phyloP scores from a whole-genome alignment of 345 rosid genomes.

The Euphorbia lathyris region DNA sequence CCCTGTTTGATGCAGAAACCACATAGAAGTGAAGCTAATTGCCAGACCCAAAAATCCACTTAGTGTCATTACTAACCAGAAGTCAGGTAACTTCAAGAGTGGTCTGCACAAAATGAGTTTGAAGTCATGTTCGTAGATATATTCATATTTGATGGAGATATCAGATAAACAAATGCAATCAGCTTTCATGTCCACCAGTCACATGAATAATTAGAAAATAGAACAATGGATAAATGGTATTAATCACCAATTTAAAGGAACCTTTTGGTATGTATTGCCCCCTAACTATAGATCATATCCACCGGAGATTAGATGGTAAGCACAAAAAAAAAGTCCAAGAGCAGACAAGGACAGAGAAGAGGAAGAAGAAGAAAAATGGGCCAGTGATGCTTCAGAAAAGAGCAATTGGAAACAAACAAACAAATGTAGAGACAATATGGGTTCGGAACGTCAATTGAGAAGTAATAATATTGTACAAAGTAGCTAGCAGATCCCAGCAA shows the following conservation, averaged over 20 bases:
- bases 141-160: neutral
- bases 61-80: conserved; percentile 86
- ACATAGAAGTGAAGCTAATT: conserved; percentile 97
- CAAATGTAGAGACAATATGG: no score
- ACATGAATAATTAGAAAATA: neutral
- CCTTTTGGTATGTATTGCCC: no score
- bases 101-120: conserved; percentile 53
- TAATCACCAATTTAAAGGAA: neutral
- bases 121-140: neutral
- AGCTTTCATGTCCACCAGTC: neutral
- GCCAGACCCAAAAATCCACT: conserved; percentile 96
- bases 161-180: neutral
- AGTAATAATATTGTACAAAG: no score
- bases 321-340: neutral
- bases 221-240: neutral
- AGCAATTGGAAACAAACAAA: neutral
- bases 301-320: neutral
- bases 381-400: neutral
- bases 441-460: no score
- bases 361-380: neutral
- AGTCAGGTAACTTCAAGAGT: conserved; percentile 68
- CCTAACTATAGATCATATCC: no score
- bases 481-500: no score
- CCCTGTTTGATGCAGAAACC: conserved; percentile 99
- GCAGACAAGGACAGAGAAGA: neutral